A percentile compares a stretch with the other conserved stretches of the same genome.
Conservation (phyloP, 306 rosid species). For the Castanea sativa region DNA sequence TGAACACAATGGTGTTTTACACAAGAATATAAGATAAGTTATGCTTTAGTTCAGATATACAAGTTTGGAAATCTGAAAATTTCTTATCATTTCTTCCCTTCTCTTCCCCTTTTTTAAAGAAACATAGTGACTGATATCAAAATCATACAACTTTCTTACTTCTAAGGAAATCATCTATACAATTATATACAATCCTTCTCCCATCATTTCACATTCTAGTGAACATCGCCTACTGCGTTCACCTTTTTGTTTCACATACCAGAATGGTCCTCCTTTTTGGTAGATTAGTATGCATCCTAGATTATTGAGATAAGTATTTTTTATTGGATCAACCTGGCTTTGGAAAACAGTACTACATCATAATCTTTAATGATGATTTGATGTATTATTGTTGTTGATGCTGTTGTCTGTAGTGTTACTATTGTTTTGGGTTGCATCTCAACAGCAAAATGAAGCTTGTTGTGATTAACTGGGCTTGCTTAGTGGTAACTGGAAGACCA, state of each 20-base stretch:
- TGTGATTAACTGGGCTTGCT: not conserved
- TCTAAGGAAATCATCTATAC: not conserved
- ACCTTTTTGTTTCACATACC: not conserved
- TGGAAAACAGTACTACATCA: not conserved
- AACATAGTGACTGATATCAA: not conserved
- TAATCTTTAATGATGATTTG: not conserved
- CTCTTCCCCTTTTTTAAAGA: not conserved
- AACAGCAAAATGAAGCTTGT: not conserved
- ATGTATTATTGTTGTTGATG: too few relatives aligned
- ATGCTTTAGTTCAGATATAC: not conserved
- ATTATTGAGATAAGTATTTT: not conserved
- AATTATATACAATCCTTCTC: not conserved
- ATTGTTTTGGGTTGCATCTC: not conserved
- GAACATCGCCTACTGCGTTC: not conserved
- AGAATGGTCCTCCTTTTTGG: not conserved
- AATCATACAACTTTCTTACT: not conserved
- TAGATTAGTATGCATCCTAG: not conserved
- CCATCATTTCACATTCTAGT: not conserved
- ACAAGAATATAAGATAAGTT: too few relatives aligned
- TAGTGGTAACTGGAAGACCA: not conserved
- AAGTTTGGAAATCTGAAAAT: not conserved
- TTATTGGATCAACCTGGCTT: not conserved
- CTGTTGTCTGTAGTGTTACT: too few relatives aligned
- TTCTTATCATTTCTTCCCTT: not conserved
- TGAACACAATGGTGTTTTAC: not conserved